Evolutionary conservation across 176 grass and related monocot genomes (phyloP).

Genomic region (Tuctoria greenei): DNA sequence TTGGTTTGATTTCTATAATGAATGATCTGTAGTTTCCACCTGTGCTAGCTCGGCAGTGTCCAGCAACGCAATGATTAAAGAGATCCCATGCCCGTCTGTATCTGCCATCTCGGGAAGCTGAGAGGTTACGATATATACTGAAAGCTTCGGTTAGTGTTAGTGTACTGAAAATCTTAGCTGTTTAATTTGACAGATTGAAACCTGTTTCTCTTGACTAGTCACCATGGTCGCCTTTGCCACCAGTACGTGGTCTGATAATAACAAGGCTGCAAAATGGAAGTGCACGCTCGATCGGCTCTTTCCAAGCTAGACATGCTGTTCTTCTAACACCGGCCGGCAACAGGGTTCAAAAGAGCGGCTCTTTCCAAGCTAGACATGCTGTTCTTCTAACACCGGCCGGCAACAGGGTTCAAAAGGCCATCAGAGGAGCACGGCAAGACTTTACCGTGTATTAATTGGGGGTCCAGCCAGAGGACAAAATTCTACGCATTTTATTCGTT

Average conservation of each 20-base stretch:
- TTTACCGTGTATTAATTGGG: too few species aligned
- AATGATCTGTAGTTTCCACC: not conserved
- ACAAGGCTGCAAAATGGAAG: slow-evolving; percentile 11
- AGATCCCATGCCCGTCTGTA: slow-evolving; percentile 13
- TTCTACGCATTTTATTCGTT: too few species aligned
- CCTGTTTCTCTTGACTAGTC: not conserved
- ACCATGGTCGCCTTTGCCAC: too few species aligned
- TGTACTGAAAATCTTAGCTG: slow-evolving; percentile 7
- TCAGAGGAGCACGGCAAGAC: not conserved
- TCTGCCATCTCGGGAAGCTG: not conserved
- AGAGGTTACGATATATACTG: not conserved
- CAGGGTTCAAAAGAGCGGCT: not conserved
- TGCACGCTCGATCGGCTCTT: not conserved
- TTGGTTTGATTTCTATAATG: too few species aligned
- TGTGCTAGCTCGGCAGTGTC: not conserved
- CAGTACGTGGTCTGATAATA: not conserved
- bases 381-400: not conserved
- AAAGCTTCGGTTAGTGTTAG: not conserved
- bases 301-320: not conserved
- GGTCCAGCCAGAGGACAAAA: too few species aligned
- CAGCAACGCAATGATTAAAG: slow-evolving; percentile 24
- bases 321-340: not conserved
- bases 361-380: not conserved
- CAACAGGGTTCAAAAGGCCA: not conserved
- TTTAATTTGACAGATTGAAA: slow-evolving; percentile 16